Percentiles rank a stretch among this genome's conserved stretches.
Conservation (phyloP, 345 rosid genomes). For the Litchi chinensis region DNA sequence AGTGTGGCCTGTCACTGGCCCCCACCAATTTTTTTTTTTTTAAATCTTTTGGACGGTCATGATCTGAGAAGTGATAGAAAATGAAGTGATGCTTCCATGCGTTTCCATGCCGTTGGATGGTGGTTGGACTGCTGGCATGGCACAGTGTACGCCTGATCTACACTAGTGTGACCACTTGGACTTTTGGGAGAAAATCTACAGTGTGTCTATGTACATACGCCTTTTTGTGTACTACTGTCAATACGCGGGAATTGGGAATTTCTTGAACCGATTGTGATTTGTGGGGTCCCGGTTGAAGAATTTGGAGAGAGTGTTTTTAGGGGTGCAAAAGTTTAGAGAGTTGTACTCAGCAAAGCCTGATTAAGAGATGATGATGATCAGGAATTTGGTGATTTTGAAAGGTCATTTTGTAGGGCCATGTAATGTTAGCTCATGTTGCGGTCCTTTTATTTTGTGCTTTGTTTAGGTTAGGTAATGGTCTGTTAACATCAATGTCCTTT, state of each 20-base stretch:
- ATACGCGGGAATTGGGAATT: not conserved
- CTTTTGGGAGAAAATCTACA: not conserved
- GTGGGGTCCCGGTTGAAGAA: not conserved
- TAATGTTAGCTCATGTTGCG: not conserved
- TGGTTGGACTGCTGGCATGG: not conserved
- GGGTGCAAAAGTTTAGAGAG: not conserved
- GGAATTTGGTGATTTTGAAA: not conserved
- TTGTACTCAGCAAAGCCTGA: constrained; percentile 11
- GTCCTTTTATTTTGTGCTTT: not conserved
- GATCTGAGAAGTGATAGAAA: not conserved
- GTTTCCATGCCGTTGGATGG: constrained; percentile 14
- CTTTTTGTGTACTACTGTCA: not conserved
- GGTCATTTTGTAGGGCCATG: not conserved
- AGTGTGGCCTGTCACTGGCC: not conserved
- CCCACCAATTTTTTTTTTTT: not conserved
- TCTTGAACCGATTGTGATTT: not conserved
- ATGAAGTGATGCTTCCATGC: not conserved
- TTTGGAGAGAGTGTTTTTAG: not conserved
- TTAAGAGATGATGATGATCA: not conserved
- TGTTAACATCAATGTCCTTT: not conserved
- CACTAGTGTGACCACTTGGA: constrained; percentile 2
- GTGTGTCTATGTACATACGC: not conserved
- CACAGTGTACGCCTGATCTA: constrained; percentile 21
- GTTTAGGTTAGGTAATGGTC: not conserved
- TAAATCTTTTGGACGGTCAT: not conserved